Evolutionary conservation across 176 grass and related monocot genomes (phyloP).

Genomic region (Dendrocalamus sinicus): DNA sequence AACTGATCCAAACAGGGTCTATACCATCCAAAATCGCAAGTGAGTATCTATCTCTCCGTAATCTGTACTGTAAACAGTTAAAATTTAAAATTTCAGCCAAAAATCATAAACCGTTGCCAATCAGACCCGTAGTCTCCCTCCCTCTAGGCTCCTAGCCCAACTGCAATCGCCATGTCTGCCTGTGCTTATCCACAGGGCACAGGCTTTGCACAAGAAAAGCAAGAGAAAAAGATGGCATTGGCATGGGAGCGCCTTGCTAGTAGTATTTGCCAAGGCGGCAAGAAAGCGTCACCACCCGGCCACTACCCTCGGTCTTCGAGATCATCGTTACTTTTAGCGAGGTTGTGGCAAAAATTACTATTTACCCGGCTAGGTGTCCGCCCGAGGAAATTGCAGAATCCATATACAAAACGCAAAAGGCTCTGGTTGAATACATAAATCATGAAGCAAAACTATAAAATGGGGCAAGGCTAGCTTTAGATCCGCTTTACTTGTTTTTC

Average conservation of each 20-base stretch:
- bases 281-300: background rate
- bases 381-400: background rate
- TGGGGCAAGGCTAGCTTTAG: background rate
- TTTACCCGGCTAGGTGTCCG: background rate
- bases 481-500: background rate
- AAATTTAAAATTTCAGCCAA: too few relatives aligned
- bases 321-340: background rate
- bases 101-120: too few relatives aligned
- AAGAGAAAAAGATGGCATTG: background rate
- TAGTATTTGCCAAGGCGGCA: background rate
- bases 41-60: too few relatives aligned
- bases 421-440: conserved; percentile 18
- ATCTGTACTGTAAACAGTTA: too few relatives aligned
- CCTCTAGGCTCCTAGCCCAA: too few relatives aligned
- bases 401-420: background rate
- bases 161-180: background rate
- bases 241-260: background rate
- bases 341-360: background rate
- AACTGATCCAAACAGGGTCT: too few relatives aligned
- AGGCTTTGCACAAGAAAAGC: background rate
- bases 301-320: background rate
- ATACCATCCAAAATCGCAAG: too few relatives aligned
- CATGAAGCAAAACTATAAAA: background rate
- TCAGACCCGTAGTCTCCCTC: too few relatives aligned
- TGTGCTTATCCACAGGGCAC: conserved; percentile 20